These are phyloP conservation scores for Cystobasidium pallidum DNA, from an alignment of 1,284 basidiomycete genomes.

Conservation along the genomic window DNA sequence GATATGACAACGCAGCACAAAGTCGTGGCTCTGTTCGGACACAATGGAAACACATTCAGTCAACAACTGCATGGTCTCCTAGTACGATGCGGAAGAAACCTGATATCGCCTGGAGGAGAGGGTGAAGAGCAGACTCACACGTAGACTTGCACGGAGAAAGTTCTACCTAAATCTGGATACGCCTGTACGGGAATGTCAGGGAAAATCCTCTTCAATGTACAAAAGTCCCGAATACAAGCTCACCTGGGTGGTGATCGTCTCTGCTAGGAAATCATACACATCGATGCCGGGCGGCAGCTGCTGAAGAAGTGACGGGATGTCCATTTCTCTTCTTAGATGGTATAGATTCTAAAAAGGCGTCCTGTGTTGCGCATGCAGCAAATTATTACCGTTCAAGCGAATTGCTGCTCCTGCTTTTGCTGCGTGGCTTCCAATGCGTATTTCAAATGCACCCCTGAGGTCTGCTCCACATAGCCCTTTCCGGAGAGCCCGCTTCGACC, in stretches of 20 bases:
- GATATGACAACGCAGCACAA: neutral
- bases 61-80: neutral
- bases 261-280: slow-evolving; percentile 1
- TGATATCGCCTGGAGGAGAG: too few relatives aligned
- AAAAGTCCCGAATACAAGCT: too few relatives aligned
- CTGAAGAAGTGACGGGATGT: neutral
- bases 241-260: neutral
- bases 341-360: too few relatives aligned
- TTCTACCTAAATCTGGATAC: neutral
- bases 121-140: neutral
- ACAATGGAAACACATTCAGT: neutral
- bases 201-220: too few relatives aligned
- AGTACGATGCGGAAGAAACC: too few relatives aligned
- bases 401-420: too few relatives aligned
- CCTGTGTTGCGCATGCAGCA: too few relatives aligned
- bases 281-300: slow-evolving; percentile 2
- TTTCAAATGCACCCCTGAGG: too few relatives aligned
- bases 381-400: too few relatives aligned
- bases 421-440: too few relatives aligned
- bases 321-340: neutral
- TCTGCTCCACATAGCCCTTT: too few relatives aligned
- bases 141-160: neutral
- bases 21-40: neutral
- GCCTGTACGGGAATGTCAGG: neutral
- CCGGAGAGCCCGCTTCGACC: too few relatives aligned